Percentiles rank a stretch among this genome's conserved stretches.
Evolutionary conservation across 495 filamentous ascomycete species (phyloP).

Genomic region (Aspergillus egyptiacus): DNA sequence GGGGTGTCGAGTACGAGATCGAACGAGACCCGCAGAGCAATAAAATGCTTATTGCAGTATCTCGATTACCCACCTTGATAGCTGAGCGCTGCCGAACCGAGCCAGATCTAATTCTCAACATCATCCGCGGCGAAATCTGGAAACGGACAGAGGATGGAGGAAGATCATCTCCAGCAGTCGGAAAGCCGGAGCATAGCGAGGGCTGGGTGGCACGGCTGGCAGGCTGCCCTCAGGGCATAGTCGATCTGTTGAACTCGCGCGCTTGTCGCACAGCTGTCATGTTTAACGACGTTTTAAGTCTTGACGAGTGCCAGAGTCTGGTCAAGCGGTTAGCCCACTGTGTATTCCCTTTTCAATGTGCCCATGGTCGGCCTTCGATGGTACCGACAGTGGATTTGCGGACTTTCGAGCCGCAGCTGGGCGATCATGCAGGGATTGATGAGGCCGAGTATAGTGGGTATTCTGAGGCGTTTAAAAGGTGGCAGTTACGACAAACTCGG

Average conservation of each 20-base stretch:
- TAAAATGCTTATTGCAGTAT: constrained; percentile 40
- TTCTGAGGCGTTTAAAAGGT: constrained; percentile 19
- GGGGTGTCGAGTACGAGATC: constrained; percentile 64
- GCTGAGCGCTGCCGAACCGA: constrained; percentile 69
- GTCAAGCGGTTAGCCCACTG: constrained; percentile 58
- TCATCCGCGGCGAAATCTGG: constrained; percentile 75
- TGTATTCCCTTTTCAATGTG: constrained; percentile 89
- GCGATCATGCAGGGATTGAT: background rate
- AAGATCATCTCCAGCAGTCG: background rate
- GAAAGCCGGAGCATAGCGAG: background rate
- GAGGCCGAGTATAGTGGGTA: constrained; percentile 5
- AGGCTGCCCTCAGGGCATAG: constrained; percentile 66
- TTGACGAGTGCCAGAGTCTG: constrained; percentile 60
- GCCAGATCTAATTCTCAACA: constrained; percentile 58
- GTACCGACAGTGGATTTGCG: constrained; percentile 61
- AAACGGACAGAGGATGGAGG: constrained; percentile 34
- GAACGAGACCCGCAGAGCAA: constrained; percentile 5
- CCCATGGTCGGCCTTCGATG: constrained; percentile 76
- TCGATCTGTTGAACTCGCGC: constrained; percentile 83
- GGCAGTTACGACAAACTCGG: constrained; percentile 6
- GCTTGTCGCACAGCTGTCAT: constrained; percentile 91
- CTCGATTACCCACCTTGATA: constrained; percentile 62
- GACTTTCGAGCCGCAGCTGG: background rate
- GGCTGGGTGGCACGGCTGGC: constrained; percentile 56
- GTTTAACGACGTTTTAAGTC: constrained; percentile 79